A percentile compares a stretch with the other conserved stretches of the same genome.
These are phyloP conservation scores for Stagonosporopsis chrysanthemi DNA, from an alignment of 2,329 filamentous ascomycete species.

Conservation along the genomic window DNA sequence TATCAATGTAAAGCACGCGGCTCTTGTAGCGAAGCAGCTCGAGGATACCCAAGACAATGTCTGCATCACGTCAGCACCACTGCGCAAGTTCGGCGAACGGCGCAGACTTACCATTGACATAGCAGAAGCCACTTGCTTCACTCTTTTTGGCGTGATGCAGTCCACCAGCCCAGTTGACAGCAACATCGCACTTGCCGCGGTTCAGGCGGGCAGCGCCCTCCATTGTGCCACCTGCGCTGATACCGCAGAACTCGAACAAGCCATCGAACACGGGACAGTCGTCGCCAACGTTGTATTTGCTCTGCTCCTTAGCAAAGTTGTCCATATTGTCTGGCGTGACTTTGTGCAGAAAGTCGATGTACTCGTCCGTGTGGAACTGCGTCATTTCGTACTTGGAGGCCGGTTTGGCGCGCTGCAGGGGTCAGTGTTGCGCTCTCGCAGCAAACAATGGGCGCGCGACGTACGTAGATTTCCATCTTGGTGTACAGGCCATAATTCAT, in stretches of 20 bases:
- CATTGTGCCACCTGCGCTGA: constrained; percentile 74
- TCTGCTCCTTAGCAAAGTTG: constrained; percentile 86
- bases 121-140: constrained; percentile 96
- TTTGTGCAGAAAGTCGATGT: constrained; percentile 77
- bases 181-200: constrained; percentile 72
- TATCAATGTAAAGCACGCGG: constrained; percentile 92
- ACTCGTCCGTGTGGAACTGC: constrained; percentile 76
- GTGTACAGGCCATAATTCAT: constrained; percentile 79
- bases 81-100: background rate
- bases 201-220: constrained; percentile 74
- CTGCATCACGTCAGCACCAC: constrained; percentile 51
- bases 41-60: constrained; percentile 93
- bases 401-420: constrained; percentile 51
- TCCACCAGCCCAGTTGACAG: constrained; percentile 78
- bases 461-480: constrained; percentile 75
- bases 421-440: background rate
- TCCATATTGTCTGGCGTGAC: constrained; percentile 99
- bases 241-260: constrained; percentile 74
- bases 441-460: constrained; percentile 28
- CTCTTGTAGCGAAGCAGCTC: constrained; percentile 84
- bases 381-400: constrained; percentile 75
- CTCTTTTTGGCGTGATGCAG: constrained; percentile 95
- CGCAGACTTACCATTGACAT: constrained; percentile 72
- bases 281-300: constrained; percentile 74
- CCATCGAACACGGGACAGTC: constrained; percentile 72